A percentile compares a stretch with the other conserved stretches of the same genome.
Evolutionary conservation across 305 asterid genomes (phyloP).

Genomic region (Fraxinus greggii): DNA sequence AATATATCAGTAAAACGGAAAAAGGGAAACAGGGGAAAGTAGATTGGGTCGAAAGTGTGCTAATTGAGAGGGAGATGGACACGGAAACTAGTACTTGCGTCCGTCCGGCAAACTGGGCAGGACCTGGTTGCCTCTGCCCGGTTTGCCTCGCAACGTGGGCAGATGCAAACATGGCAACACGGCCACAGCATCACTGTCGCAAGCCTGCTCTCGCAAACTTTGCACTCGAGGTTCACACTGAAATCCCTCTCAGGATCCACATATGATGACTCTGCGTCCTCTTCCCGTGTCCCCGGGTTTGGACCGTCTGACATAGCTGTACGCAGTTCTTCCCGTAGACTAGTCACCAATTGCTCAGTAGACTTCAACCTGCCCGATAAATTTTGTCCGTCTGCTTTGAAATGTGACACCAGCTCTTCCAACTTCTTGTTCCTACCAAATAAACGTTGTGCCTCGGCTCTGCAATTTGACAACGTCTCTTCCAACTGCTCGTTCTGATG

Average conservation of each 20-base stretch:
- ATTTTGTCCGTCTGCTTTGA: constrained; percentile 24
- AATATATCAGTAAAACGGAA: background rate
- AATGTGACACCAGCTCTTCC: constrained; percentile 20
- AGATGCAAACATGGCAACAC: constrained; percentile 55
- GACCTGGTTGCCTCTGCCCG: background rate
- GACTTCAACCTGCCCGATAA: constrained; percentile 8
- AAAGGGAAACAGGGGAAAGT: background rate
- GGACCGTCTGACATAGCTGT: background rate
- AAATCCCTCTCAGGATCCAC: constrained; percentile 26
- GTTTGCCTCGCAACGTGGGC: constrained; percentile 32
- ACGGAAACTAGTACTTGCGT: constrained; percentile 20
- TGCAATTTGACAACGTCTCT: constrained; percentile 17
- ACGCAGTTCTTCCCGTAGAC: background rate
- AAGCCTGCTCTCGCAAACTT: constrained; percentile 27
- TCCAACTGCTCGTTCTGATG: constrained; percentile 21
- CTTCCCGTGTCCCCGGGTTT: constrained; percentile 14
- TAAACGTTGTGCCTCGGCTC: constrained; percentile 21
- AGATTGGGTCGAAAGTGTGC: background rate
- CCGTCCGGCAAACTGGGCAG: constrained; percentile 47
- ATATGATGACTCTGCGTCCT: constrained; percentile 39
- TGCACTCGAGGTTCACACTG: constrained; percentile 32
- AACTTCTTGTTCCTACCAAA: constrained; percentile 7
- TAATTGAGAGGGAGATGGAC: constrained; percentile 31
- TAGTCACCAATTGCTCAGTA: constrained; percentile 17
- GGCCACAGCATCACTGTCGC: constrained; percentile 55